Evolutionary conservation across 116 monocot species (phyloP).

Genomic region (Iris pallida): DNA sequence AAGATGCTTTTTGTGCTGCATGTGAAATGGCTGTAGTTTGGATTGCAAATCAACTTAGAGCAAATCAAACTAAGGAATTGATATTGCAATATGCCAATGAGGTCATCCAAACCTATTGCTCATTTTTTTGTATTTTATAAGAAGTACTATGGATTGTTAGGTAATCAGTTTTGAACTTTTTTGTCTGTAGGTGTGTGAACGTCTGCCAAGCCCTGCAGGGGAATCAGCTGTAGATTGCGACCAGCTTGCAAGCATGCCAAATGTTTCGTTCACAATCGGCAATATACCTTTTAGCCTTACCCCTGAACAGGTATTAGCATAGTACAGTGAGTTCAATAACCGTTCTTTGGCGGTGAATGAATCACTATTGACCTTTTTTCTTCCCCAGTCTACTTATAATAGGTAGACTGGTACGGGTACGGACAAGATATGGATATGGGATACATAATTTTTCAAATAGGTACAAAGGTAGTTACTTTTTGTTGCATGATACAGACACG

Average conservation of each 20-base stretch:
- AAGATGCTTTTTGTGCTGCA: conserved; percentile 54
- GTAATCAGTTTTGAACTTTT: no score
- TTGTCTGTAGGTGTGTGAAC: conserved; percentile 58
- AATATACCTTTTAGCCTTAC: conserved; percentile 50
- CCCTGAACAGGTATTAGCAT: conserved; percentile 57
- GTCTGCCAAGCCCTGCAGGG: conserved; percentile 68
- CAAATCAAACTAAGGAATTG: conserved; percentile 50
- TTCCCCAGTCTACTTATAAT: no score
- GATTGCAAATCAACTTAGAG: conserved; percentile 64
- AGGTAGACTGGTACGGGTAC: no score
- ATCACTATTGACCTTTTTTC: no score
- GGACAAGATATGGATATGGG: no score
- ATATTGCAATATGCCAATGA: conserved; percentile 65
- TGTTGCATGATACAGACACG: no score
- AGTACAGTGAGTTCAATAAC: no score
- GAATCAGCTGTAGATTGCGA: conserved; percentile 60
- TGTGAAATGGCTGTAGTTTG: conserved; percentile 84
- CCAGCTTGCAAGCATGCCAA: conserved; percentile 48
- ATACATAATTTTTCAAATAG: no score
- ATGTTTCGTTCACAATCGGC: conserved; percentile 70
- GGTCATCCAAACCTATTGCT: conserved; percentile 19
- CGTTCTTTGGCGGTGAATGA: no score
- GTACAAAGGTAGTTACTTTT: no score
- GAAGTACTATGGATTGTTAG: neutral
- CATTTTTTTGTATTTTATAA: neutral